A percentile compares a stretch with the other conserved stretches of the same genome.
Conservation (phyloP, 2,329 filamentous ascomycete genomes). For the Epichloe brachyelytri region DNA sequence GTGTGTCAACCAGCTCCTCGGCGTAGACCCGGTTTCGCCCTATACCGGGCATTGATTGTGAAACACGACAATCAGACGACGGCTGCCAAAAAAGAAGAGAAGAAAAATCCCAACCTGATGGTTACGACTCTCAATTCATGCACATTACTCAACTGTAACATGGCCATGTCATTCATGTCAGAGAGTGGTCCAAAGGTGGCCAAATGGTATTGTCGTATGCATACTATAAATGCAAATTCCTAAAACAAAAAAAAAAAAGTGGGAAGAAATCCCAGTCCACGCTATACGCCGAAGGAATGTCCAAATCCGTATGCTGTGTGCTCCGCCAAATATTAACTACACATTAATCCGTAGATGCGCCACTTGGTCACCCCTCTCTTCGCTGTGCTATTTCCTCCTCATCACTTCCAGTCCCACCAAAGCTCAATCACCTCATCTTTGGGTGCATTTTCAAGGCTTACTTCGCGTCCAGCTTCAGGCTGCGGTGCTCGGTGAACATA, state of each 20-base stretch:
- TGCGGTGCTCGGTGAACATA: constrained; percentile 33
- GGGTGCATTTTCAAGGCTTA: constrained; percentile 21
- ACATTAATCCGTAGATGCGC: neutral
- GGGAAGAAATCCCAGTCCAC: neutral
- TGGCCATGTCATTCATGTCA: too few species aligned
- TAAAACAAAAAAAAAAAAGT: neutral
- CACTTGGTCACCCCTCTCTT: neutral
- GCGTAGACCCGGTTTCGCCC: neutral
- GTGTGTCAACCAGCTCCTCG: neutral
- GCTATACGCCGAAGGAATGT: neutral
- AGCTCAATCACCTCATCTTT: constrained; percentile 36
- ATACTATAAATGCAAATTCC: neutral
- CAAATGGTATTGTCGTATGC: neutral
- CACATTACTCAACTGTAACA: too few species aligned
- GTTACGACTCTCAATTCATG: too few species aligned
- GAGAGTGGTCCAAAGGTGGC: neutral
- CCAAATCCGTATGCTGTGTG: neutral
- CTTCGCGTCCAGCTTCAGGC: constrained; percentile 12
- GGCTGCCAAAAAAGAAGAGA: too few species aligned
- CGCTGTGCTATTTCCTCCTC: neutral
- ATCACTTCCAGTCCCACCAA: constrained; percentile 25
- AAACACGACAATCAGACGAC: neutral
- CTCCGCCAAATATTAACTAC: neutral
- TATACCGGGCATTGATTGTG: neutral
- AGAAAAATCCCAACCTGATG: too few species aligned